Evolutionary conservation across 805 yeast species (phyloP), one percentile per base, ranked within the genome.

Genomic region (Novakomyces olei): DNA sequence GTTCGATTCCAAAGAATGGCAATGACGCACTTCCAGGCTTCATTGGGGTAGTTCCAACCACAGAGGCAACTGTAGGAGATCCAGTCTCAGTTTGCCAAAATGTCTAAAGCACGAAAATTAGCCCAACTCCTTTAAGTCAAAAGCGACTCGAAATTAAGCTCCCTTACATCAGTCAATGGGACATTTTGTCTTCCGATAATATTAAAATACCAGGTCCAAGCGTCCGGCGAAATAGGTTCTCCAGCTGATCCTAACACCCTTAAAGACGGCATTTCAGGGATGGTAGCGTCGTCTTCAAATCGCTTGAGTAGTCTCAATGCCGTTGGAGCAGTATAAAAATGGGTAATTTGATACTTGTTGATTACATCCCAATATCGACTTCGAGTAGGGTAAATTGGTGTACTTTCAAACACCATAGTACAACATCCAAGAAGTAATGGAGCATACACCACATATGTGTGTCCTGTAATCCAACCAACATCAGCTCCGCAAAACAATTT

Each of bases 11-110:
- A 51, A 88, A 88, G 66, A 85, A 83, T 42, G 98, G 98, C 41
- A 79, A 65, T 20, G 95, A 75, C 19, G 96, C 96, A 33, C 93
- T 75, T 43, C 98, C 98, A 17, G 98, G 96, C 57, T 88, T 88
- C 41, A 88, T 77, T 45, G 93, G 91, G 28, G 85, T 71, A 26
- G 76, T 73, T 52, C 98, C 96, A 12, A 95, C 92, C 46, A 88
- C 55, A 40, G 96, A 93, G 29, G 94, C 75, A 53, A 88, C 76
- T 53, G 88, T 64, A 51, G 85, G 95, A 23, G 94, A 76, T 35
- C 98, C 98, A 9, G 92, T 74, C 61, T 88, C 98, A 25, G 96
- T 88, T 62, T 83, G 94, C 98, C 98, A 88, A 67, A 80, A 81
- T 29, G 98, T 88, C 58, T 88, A 98, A 47, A n/a, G n/a, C n/a